Evolutionary conservation across 2,329 filamentous ascomycete species (phyloP).

Genomic region (Aspergillus carbonarius): DNA sequence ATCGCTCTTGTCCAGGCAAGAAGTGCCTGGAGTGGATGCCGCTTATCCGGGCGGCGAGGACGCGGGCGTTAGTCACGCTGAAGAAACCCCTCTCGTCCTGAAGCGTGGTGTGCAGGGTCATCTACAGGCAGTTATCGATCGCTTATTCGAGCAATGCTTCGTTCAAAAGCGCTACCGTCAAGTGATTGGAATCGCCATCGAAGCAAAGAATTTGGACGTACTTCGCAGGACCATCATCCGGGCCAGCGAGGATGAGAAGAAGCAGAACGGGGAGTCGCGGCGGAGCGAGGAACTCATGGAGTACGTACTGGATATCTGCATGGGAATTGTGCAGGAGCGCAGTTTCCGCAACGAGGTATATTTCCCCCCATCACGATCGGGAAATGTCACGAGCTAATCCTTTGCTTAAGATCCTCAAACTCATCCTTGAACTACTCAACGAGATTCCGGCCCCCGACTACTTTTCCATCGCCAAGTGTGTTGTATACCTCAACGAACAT

Average conservation of each 20-base stretch:
- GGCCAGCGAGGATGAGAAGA: slow-evolving; percentile 82
- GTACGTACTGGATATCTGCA: slow-evolving; percentile 91
- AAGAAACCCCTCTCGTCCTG: slow-evolving; percentile 63
- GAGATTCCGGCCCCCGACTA: slow-evolving; percentile 92
- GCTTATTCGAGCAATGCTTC: slow-evolving; percentile 88
- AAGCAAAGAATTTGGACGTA: slow-evolving; percentile 87
- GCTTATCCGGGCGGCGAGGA: slow-evolving; percentile 57
- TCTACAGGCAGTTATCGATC: slow-evolving; percentile 79
- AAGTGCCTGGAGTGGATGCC: slow-evolving; percentile 60
- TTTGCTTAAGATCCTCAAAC: slow-evolving; percentile 67
- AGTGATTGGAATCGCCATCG: slow-evolving; percentile 93
- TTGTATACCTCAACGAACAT: slow-evolving; percentile 91
- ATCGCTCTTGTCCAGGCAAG: slow-evolving; percentile 83
- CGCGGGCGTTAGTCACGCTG: slow-evolving; percentile 54
- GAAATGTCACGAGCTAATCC: slow-evolving; percentile 2
- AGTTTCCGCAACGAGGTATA: slow-evolving; percentile 70
- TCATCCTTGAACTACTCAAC: slow-evolving; percentile 93
- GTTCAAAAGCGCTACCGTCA: slow-evolving; percentile 85
- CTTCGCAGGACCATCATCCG: slow-evolving; percentile 83
- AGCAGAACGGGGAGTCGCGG: slow-evolving; percentile 56
- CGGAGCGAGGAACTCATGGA: slow-evolving; percentile 93
- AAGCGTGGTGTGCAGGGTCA: slow-evolving; percentile 74
- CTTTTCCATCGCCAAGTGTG: slow-evolving; percentile 96
- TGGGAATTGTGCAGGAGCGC: slow-evolving; percentile 95
- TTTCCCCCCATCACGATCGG: neutral